Evolutionary conservation across 805 yeast genomes (phyloP), one percentile per base, ranked within the genome.

Genomic region (Hanseniaspora nectarophila): DNA sequence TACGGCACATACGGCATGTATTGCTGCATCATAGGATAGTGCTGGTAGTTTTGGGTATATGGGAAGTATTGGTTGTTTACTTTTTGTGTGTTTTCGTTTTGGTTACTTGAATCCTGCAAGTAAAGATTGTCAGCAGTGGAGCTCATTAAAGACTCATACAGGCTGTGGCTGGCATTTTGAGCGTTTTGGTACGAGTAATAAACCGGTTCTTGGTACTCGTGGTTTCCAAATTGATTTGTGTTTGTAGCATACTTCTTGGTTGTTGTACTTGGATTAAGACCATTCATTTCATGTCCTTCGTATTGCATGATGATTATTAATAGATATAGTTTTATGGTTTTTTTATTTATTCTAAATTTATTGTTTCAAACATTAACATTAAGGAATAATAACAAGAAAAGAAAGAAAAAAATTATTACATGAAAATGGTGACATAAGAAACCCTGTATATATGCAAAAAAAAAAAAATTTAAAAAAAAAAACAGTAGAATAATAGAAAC

Each of bases 21-120:
- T 4, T 20, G 31, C 16, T 43, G 47, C 45, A 40, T 32, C 34
- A 28, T 29, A n/a, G 26, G 35, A 12, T 48, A 48, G 13, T 35
- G 52, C 7, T 39, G 52, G 8, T 39, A 40, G 12, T 35, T 32
- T 13, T 32, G 45, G 1, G 51, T 39, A 28, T 47, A 47, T 16
- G 51, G 45, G 15, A 47, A 39, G 21, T 31, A 47, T 5, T 23
- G 32, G 45, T 32, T 47, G 13, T 24, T 39, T 15, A 1, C 13
- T 8, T 21, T 39, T 23, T 20, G 16, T 3, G 7, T 20, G n/a
- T 39, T 39, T 21, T 26, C 24, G 4, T 16, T n/a, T 12, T 43
- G 45, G 10, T 16, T 18, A 18, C 13, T 24, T 8, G 26, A 29
- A 13, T 29, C 35, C 28, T 43, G 34, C 16, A 43, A 18, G 16